Base-by-base conservation (phyloP, 208 protist species). In the Crithidia sp. region DNA sequence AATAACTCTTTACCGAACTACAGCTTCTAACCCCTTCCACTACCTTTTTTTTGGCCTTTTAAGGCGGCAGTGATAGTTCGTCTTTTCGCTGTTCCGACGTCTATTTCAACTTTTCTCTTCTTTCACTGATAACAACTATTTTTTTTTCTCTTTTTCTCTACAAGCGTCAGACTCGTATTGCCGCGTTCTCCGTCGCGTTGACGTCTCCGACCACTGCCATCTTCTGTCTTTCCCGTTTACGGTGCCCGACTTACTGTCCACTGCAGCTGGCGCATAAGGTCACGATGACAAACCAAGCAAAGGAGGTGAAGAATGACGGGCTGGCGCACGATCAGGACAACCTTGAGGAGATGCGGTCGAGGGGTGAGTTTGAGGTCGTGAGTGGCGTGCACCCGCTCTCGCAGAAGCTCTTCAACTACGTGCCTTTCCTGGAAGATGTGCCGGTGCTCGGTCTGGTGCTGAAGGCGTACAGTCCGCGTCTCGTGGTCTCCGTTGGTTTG, bases 401-500 rank as follows among this genome's bases (percentile, higher is more conserved):
- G 6, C 71, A 66, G 57, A 76, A 63, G 61, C 68, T 85, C 14
- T 79, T 85, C 47, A 43, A 71, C 50, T 50, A 13, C 16, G 37
- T 67, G 45, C 81, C 81, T 3, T 82, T 69, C 43, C 50, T 86
- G 0, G 64, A 60, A n/a, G 39, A 68, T 43, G 56, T 83, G 7
- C 77, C 82, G 28, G 67, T 81, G n/a, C 77, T 77, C n/a, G 84
- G 80, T 3, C 57, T 39, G 39, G 67, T 71, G 16, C 64, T 78
- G 41, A 67, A 77, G 60, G 78, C 67, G 37, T 89, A 71, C 53
- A 59, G 55, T 39, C 71, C 71, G 10, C 45, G 59, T 6, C 66
- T 77, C 12, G 45, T 77, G 14, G 37, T 67, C 56, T 49, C 71
- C 40, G 43, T 77, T 5, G 71, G 63, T 2, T 54, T 67, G 17